Conservation (phyloP, 2,329 filamentous ascomycete genomes). For the Colletotrichum cereale region DNA sequence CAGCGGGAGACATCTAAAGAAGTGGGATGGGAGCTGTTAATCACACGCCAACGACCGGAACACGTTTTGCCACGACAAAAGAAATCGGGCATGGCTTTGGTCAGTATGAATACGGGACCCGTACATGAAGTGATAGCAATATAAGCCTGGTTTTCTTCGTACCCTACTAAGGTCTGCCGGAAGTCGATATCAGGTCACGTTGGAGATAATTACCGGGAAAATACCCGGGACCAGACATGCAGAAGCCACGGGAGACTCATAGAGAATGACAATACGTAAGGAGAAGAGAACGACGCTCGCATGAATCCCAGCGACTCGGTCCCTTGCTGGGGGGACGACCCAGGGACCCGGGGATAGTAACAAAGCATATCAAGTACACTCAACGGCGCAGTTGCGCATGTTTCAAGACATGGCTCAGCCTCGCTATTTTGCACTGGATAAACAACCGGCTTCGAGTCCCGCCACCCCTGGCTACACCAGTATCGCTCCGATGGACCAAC, state of each 20-base stretch:
- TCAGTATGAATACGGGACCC: not conserved
- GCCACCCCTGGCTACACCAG: not conserved
- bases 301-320: not conserved
- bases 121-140: not conserved
- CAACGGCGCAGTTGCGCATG: not conserved
- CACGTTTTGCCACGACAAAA: not conserved
- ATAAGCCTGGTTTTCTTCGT: not conserved
- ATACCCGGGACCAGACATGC: not conserved
- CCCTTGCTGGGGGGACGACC: not conserved
- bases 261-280: not conserved
- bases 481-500: not conserved
- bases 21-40: not conserved
- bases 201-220: not conserved
- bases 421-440: not conserved
- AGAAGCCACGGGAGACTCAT: not conserved
- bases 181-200: not conserved
- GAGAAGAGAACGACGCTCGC: not conserved
- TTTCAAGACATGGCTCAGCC: not conserved
- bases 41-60: rapidly evolving
- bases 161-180: not conserved
- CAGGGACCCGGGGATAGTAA: not conserved
- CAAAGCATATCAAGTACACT: not conserved
- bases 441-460: not conserved
- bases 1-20: too few relatives aligned
- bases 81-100: not conserved